Percentiles rank a stretch among this genome's conserved stretches.
phyloP scores from a whole-genome alignment of 257 asterid species.

The Cynanchum wilfordii region DNA sequence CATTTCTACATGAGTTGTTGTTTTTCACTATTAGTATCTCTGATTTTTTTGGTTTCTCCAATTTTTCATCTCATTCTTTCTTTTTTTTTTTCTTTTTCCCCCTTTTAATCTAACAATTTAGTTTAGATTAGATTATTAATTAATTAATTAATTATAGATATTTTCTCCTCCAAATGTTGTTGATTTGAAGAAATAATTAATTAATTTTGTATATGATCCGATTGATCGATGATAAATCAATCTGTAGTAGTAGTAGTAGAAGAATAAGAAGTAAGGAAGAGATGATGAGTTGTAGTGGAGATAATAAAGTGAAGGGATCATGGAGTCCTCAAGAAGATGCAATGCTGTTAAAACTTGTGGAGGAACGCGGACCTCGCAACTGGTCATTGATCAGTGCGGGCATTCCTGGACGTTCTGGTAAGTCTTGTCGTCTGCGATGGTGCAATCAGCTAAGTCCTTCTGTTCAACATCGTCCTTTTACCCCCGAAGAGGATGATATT shows the following conservation, averaged over 20 bases:
- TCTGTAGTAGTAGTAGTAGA: too few relatives aligned
- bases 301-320: constrained; percentile 39
- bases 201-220: too few relatives aligned
- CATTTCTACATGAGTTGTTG: neutral
- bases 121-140: too few relatives aligned
- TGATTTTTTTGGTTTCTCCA: neutral
- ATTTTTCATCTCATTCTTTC: too few relatives aligned
- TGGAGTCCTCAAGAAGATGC: constrained; percentile 66
- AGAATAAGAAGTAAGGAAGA: too few relatives aligned
- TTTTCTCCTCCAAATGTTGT: too few relatives aligned
- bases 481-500: constrained; percentile 45
- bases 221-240: too few relatives aligned
- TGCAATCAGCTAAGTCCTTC: constrained; percentile 73
- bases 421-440: constrained; percentile 73
- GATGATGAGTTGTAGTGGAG: neutral
- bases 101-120: too few relatives aligned
- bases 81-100: too few relatives aligned
- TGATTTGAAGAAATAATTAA: too few relatives aligned
- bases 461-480: constrained; percentile 59
- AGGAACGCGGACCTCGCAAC: constrained; percentile 61
- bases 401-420: constrained; percentile 59
- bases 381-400: constrained; percentile 61
- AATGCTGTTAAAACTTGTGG: constrained; percentile 34
- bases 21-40: neutral
- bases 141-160: too few relatives aligned